These are phyloP conservation scores for Colletotrichum simmondsii DNA, from an alignment of 2,329 filamentous ascomycete species.

Conservation along the genomic window DNA sequence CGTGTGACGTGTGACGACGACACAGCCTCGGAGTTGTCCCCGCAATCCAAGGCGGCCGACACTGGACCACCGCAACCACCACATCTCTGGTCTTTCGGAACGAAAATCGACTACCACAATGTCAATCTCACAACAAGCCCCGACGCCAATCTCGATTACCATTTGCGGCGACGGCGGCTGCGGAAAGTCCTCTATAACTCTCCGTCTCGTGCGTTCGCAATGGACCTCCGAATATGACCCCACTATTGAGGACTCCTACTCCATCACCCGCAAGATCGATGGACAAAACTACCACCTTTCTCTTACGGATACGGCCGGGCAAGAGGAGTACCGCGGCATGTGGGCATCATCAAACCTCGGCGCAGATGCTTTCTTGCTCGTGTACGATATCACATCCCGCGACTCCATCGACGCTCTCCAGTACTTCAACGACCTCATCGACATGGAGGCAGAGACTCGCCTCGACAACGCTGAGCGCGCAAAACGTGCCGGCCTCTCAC, in stretches of 20 bases:
- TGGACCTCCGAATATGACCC: conserved; percentile 89
- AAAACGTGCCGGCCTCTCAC: conserved; percentile 52
- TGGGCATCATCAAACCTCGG: conserved; percentile 84
- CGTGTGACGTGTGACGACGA: conserved; percentile 22
- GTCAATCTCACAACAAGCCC: conserved; percentile 45
- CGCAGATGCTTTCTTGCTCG: conserved; percentile 85
- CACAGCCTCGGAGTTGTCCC: background rate
- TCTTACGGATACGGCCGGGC: conserved; percentile 87
- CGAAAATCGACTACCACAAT: background rate
- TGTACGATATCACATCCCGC: conserved; percentile 85
- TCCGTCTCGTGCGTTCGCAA: conserved; percentile 83
- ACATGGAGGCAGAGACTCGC: conserved; percentile 80
- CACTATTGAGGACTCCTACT: conserved; percentile 87
- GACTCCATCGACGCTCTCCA: conserved; percentile 77
- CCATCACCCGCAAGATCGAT: conserved; percentile 82
- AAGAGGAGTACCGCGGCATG: conserved; percentile 89
- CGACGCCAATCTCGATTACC: conserved; percentile 76
- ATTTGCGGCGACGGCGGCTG: conserved; percentile 89
- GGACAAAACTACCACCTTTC: conserved; percentile 83
- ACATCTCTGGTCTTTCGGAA: background rate
- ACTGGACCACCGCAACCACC: background rate
- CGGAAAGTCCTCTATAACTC: conserved; percentile 86
- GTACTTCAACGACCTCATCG: conserved; percentile 86
- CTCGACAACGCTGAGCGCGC: conserved; percentile 70
- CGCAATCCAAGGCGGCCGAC: background rate